These are phyloP conservation scores for Solanum dulcamara DNA, from an alignment of 257 asterid genomes.

Conservation along the genomic window DNA sequence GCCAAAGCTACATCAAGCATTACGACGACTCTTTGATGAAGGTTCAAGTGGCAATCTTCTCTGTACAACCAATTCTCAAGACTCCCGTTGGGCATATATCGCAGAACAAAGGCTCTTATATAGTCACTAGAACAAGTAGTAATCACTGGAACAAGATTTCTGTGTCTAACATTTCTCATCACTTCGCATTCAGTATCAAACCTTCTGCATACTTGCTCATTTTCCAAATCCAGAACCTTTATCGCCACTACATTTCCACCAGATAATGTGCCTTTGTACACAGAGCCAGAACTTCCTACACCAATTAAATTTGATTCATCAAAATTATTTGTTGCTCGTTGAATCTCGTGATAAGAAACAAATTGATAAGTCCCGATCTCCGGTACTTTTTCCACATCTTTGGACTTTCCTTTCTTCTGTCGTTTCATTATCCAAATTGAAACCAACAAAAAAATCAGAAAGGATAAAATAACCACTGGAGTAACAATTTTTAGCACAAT, in stretches of 20 bases:
- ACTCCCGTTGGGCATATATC: slow-evolving; percentile 18
- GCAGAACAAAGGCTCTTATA: slow-evolving; percentile 13
- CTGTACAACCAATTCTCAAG: slow-evolving; percentile 15
- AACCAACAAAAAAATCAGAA: background rate
- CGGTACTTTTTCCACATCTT: background rate
- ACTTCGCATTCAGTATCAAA: slow-evolving; percentile 21
- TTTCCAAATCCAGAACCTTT: slow-evolving; percentile 13
- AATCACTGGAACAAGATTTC: slow-evolving; percentile 19
- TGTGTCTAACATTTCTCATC: slow-evolving; percentile 15
- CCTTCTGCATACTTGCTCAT: slow-evolving; percentile 7
- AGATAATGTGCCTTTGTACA: background rate
- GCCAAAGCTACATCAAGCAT: slow-evolving; percentile 20
- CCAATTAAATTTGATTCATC: slow-evolving; percentile 9
- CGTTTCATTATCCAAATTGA: slow-evolving; percentile 4
- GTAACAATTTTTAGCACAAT: background rate
- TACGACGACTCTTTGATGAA: slow-evolving; percentile 6
- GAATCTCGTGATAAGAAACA: slow-evolving; percentile 11
- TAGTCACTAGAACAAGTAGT: slow-evolving; percentile 9
- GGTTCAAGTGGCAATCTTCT: background rate
- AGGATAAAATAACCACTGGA: slow-evolving; percentile 1
- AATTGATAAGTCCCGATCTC: background rate
- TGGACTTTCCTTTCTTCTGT: background rate
- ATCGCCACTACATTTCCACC: slow-evolving; percentile 4
- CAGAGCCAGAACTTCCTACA: background rate
- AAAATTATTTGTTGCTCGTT: slow-evolving; percentile 14